Base-by-base conservation (phyloP, 805 yeast species). In the Candida jianshihensis region DNA sequence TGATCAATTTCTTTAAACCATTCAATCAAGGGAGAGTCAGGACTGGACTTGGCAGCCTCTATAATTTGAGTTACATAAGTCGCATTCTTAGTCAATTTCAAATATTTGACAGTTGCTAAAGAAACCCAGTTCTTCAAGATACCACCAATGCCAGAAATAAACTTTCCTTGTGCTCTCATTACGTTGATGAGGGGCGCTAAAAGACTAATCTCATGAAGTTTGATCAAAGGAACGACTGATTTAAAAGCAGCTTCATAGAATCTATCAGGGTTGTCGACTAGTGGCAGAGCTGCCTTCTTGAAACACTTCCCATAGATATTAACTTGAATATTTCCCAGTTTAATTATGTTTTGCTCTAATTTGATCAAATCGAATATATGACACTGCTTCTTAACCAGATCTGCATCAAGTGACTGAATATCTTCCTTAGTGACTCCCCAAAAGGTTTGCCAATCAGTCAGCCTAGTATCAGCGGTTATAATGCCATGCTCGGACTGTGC, bases 291-390 rank as follows among this genome's bases (percentile, higher is more conserved):
- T 20, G 63, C 61, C 12, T 55, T 52, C 34, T 57, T 55, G 39
- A 63, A 60, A 4, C 64, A 54, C 17, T 60, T 62, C 2, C 82
- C 80, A 42, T 71, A 77, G 7, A 73, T 71, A 25, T 72, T 73
- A 4, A 81, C 63, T 36, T 84, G 80, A 4, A 81, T 74, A 42
- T 70, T 68, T 2, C 88, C 80, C 49, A 85, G 70, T 33, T 73
- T 76, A 18, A 84, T 70, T 35, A 81, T 81, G 14, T 75, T 70
- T 47, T 81, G 85, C 45, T 85, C 95, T 32, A 77, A 71, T 38
- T 76, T 66, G 20, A 86, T 73, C 33, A 85, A 60, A 52, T 86
- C 95, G 57, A 81, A 87, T 4, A 84, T 70, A 39, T 79, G 76
- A 38, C 85, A 79, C 53, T 86, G 95, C 26, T 76, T 67, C 48